phyloP scores from a whole-genome alignment of 2,329 filamentous ascomycete species.

The Diaporthe vexans region DNA sequence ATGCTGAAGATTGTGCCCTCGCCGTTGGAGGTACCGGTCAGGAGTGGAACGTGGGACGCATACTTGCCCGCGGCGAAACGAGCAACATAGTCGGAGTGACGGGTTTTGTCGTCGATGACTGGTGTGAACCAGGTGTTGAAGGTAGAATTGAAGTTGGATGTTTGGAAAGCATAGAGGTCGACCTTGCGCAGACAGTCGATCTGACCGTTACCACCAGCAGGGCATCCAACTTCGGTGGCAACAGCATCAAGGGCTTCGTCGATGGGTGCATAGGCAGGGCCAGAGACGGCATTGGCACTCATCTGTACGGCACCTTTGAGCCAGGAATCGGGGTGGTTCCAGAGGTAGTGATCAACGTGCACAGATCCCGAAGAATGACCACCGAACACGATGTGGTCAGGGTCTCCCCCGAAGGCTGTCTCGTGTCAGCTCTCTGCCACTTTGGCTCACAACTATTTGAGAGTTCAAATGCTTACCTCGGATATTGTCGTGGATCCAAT shows the following conservation, averaged over 20 bases:
- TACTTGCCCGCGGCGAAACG: conserved; percentile 48
- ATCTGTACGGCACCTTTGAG: conserved; percentile 56
- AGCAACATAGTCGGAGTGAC: conserved; percentile 50
- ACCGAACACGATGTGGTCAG: conserved; percentile 60
- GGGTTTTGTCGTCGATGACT: conserved; percentile 52
- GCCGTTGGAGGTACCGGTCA: conserved; percentile 53
- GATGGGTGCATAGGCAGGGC: conserved; percentile 54
- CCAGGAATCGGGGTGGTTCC: conserved; percentile 55
- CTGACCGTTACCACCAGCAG: conserved; percentile 48
- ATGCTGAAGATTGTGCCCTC: conserved; percentile 55
- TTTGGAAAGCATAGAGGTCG: conserved; percentile 49
- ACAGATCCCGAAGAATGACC: conserved; percentile 56
- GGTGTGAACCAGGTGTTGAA: conserved; percentile 59
- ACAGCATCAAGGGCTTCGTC: conserved; percentile 55
- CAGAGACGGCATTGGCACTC: conserved; percentile 58
- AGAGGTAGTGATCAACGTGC: conserved; percentile 58
- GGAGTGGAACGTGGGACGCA: conserved; percentile 52
- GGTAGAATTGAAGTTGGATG: conserved; percentile 52
- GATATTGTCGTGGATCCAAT: conserved; percentile 9
- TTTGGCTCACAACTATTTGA: neutral
- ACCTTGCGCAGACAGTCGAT: conserved; percentile 55
- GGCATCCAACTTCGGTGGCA: conserved; percentile 54
- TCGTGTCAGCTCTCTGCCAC: neutral
- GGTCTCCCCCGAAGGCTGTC: conserved; percentile 58
- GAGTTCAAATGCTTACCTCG: neutral